Evolutionary conservation across 352 stramenopile species (phyloP).

Genomic region (Globisporangium takayamanum): DNA sequence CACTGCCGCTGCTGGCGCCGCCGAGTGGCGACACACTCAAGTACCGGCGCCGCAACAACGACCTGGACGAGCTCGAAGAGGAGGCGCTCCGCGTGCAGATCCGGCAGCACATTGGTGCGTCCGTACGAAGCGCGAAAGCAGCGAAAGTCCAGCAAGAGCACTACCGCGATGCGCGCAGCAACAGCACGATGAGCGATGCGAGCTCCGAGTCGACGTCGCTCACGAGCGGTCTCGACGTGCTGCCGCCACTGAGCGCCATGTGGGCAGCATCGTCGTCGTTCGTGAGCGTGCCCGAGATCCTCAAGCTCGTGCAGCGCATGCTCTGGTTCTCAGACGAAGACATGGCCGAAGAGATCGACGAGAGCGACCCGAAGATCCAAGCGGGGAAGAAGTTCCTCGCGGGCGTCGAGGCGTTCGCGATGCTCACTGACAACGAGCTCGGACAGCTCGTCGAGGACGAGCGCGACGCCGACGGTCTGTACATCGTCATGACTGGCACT

Average conservation of each 20-base stretch:
- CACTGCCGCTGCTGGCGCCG: conserved; percentile 28
- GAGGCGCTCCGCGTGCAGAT: conserved; percentile 38
- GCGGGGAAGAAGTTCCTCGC: conserved; percentile 49
- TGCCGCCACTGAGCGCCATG: conserved; percentile 16
- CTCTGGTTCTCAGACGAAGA: conserved; percentile 43
- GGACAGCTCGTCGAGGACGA: conserved; percentile 47
- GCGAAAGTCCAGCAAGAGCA: conserved; percentile 7
- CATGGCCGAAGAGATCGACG: conserved; percentile 47
- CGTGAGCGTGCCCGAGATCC: conserved; percentile 19
- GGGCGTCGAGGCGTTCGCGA: conserved; percentile 46
- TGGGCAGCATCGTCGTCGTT: conserved; percentile 19
- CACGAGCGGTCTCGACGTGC: conserved; percentile 2
- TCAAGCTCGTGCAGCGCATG: conserved; percentile 30
- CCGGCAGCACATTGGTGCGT: conserved; percentile 33
- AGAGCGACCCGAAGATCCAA: conserved; percentile 39
- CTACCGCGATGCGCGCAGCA: conserved; percentile 7
- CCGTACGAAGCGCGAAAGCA: conserved; percentile 6
- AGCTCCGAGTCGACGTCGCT: conserved; percentile 15
- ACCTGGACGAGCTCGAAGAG: conserved; percentile 39
- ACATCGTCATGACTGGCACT: conserved; percentile 38
- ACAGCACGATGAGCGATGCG: conserved; percentile 10
- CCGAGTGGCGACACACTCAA: conserved; percentile 31
- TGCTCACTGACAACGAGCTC: conserved; percentile 49
- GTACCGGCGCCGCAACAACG: conserved; percentile 35
- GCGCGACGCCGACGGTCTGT: conserved; percentile 42